Evolutionary conservation across 164 flowering plant species (phyloP), one percentile per base, ranked within the genome.

Genomic region (Magnolia officinalis): DNA sequence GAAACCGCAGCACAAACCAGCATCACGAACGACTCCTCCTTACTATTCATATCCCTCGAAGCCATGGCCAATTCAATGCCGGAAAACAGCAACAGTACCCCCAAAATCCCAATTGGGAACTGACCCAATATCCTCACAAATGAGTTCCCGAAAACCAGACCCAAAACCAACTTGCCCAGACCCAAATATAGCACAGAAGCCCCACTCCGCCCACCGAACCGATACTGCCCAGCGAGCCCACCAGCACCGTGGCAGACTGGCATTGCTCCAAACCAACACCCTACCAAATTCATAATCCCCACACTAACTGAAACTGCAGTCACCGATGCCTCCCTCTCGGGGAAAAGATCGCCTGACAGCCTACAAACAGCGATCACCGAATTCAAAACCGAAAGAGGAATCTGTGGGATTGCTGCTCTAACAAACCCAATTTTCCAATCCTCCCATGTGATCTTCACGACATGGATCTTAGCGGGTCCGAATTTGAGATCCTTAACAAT

Each of bases 181-280:
- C 93, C 98, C 50, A 93, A 73, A 63, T 88, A 80, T 75, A 88
- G 82, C 79, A 93, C 94, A 0, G 96, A 86, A 9, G 87, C 81
- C 0, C 96, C 98, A 51, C 89, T 89, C 77, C 98, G 80, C 10
- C 89, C 98, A 0, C 97, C 97, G 20, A 90, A 92, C 76, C 93
- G 78, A 81, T 90, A 91, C 85, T 90, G 97, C 71, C 97, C 97
- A 0, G 97, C 97, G 2, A 92, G 74, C 24, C 97, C 97, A 0
- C 97, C 97, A 0, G 97, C 97, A 1, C 97, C 95, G 20, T 92
- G 97, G 79, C 97, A 92, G 7, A 86, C 89, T 7, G 97, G 97
- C 97, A 91, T 91, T 31, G 93, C 94, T 14, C 98, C 94, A 50
- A 93, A 94, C 96, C 97, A 92, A 76, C 96, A 93, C 8, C 98